Conservation (phyloP, 2,329 filamentous ascomycete genomes). For the Gaeumannomyces tritici region DNA sequence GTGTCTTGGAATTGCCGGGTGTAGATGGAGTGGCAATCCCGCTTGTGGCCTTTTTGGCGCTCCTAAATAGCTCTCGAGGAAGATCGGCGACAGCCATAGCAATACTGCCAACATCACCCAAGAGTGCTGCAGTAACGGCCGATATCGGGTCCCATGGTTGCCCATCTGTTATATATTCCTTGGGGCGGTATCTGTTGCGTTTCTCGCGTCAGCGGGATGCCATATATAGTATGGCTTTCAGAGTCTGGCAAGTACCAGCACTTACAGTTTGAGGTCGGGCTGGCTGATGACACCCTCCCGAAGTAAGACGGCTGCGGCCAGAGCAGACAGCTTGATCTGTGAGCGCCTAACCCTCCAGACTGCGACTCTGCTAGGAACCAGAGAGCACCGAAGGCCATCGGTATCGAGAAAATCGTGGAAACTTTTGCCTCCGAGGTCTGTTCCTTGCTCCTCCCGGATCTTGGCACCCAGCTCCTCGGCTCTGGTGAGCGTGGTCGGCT, state of each 20-base stretch:
- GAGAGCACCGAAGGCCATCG: slow-evolving; percentile 57
- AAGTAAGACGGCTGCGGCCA: slow-evolving; percentile 63
- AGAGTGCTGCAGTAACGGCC: slow-evolving; percentile 64
- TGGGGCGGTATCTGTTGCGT: slow-evolving; percentile 31
- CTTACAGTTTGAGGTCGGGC: slow-evolving; percentile 63
- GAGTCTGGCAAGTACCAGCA: slow-evolving; percentile 1
- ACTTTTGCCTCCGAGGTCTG: slow-evolving; percentile 51
- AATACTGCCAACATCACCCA: slow-evolving; percentile 76
- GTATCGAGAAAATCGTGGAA: slow-evolving; percentile 64
- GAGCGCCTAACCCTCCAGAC: slow-evolving; percentile 67
- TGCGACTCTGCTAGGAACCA: slow-evolving; percentile 59
- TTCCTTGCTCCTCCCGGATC: slow-evolving; percentile 52
- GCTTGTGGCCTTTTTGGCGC: slow-evolving; percentile 9
- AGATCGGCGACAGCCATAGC: slow-evolving; percentile 76
- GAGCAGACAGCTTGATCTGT: slow-evolving; percentile 56
- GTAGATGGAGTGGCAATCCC: not conserved
- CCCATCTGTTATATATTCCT: slow-evolving; percentile 68
- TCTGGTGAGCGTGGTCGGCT: slow-evolving; percentile 47
- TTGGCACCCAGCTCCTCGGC: slow-evolving; percentile 48
- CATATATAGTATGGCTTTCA: slow-evolving; percentile 5
- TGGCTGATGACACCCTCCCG: slow-evolving; percentile 56
- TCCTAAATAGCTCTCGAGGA: slow-evolving; percentile 46
- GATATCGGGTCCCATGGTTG: slow-evolving; percentile 73
- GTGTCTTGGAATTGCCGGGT: not conserved
- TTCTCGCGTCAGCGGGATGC: not conserved